Evolutionary conservation across 805 yeast species (phyloP).

Genomic region (Kuraishia ogatae): DNA sequence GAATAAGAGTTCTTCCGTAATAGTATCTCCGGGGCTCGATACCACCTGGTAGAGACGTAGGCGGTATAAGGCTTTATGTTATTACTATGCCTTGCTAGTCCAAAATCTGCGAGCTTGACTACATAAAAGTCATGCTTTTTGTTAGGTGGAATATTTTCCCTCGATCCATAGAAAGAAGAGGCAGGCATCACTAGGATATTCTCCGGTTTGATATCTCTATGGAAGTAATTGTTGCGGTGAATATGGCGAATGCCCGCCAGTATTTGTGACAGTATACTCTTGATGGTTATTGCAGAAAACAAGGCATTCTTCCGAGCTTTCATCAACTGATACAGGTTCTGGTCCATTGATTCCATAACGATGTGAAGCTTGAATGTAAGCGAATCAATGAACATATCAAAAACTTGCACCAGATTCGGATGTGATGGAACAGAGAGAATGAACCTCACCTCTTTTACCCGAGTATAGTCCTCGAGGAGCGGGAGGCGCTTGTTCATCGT

Average conservation of each 20-base stretch:
- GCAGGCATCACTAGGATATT: constrained; percentile 69
- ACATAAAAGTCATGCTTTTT: constrained; percentile 38
- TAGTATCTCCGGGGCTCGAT: constrained; percentile 74
- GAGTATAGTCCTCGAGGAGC: constrained; percentile 44
- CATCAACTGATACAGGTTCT: constrained; percentile 72
- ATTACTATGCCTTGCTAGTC: constrained; percentile 55
- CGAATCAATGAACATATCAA: constrained; percentile 73
- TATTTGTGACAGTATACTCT: constrained; percentile 62
- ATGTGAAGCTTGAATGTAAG: constrained; percentile 55
- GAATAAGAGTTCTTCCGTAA: constrained; percentile 56
- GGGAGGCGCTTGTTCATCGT: constrained; percentile 54
- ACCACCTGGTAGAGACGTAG: constrained; percentile 82
- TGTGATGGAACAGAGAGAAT: constrained; percentile 64
- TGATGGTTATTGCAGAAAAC: constrained; percentile 52
- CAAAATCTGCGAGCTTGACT: constrained; percentile 74
- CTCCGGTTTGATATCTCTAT: constrained; percentile 92
- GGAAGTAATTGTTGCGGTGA: constrained; percentile 60
- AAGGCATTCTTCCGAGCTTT: constrained; percentile 42
- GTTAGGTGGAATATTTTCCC: constrained; percentile 29
- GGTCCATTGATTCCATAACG: constrained; percentile 84
- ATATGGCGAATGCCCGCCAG: constrained; percentile 76
- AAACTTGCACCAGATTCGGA: constrained; percentile 60
- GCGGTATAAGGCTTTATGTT: constrained; percentile 55
- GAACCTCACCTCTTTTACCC: constrained; percentile 60
- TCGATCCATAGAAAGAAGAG: constrained; percentile 39